Percentiles rank a stretch among this genome's conserved stretches.
Evolutionary conservation across 73 alveolate species (phyloP).

Genomic region (Tetrahymena thermophila): DNA sequence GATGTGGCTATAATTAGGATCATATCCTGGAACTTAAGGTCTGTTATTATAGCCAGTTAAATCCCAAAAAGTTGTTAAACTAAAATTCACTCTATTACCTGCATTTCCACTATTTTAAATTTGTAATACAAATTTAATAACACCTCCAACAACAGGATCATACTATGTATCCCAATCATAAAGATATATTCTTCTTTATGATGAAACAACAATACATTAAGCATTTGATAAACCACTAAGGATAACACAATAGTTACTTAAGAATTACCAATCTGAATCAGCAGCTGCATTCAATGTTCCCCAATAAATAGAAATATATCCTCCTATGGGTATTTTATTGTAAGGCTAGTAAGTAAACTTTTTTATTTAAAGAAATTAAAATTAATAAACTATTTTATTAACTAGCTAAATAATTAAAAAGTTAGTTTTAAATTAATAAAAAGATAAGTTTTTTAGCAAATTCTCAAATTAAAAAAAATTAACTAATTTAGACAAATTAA

Average conservation of each 20-base stretch:
- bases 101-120: slow-evolving; percentile 9
- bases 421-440: too few relatives aligned
- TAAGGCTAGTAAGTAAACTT: slow-evolving; percentile 17
- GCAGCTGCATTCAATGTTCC: not conserved
- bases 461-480: too few relatives aligned
- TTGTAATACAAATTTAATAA: slow-evolving; percentile 4
- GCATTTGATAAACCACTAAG: slow-evolving; percentile 1
- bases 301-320: slow-evolving; percentile 7
- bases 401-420: too few relatives aligned
- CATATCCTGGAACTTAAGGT: not conserved
- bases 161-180: slow-evolving; percentile 27
- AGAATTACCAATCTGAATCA: slow-evolving; percentile 18
- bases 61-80: slow-evolving; percentile 13
- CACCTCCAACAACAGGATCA: slow-evolving; percentile 32
- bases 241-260: slow-evolving; percentile 7
- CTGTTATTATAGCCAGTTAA: not conserved
- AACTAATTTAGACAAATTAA: too few relatives aligned
- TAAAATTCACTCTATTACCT: not conserved
- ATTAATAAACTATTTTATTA: too few relatives aligned
- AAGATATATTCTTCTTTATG: slow-evolving; percentile 6
- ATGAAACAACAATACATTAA: slow-evolving; percentile 16
- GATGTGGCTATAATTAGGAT: not conserved
- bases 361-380: not conserved
- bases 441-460: too few relatives aligned
- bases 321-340: slow-evolving; percentile 27